Conservation (phyloP, 2,329 filamentous ascomycete species). For the Curvularia spicifera region DNA sequence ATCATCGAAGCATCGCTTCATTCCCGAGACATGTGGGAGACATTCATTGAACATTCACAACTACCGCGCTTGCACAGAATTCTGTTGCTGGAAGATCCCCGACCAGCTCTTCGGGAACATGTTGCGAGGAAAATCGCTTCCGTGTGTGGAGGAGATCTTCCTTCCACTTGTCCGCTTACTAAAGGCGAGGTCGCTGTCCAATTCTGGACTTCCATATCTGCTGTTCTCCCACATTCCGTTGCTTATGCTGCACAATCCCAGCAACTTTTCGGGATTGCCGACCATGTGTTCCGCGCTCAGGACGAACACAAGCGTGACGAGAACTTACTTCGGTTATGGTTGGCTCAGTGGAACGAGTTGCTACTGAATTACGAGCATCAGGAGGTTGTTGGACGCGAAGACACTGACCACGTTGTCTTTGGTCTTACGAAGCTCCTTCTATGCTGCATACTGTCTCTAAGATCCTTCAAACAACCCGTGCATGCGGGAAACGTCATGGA, state of each 20-base stretch:
- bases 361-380: conserved; percentile 44
- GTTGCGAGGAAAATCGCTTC: conserved; percentile 43
- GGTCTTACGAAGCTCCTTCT: conserved; percentile 52
- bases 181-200: conserved; percentile 39
- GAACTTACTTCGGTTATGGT: conserved; percentile 34
- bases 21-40: conserved; percentile 43
- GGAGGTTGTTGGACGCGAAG: conserved; percentile 46
- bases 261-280: conserved; percentile 47
- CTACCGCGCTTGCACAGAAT: conserved; percentile 36
- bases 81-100: conserved; percentile 38
- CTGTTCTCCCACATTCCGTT: conserved; percentile 39
- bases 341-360: conserved; percentile 43
- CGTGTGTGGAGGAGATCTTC: conserved; percentile 44
- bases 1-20: conserved; percentile 49
- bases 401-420: conserved; percentile 45
- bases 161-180: conserved; percentile 40
- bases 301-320: conserved; percentile 46
- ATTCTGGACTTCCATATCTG: conserved; percentile 46
- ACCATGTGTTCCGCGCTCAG: conserved; percentile 44
- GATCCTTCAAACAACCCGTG: conserved; percentile 50
- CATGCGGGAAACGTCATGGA: conserved; percentile 39
- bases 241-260: conserved; percentile 32
- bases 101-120: conserved; percentile 34
- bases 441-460: conserved; percentile 48
- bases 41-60: conserved; percentile 37